phyloP scores from a whole-genome alignment of 108 stramenopile species.

The Pseudonitzschia multistriata region DNA sequence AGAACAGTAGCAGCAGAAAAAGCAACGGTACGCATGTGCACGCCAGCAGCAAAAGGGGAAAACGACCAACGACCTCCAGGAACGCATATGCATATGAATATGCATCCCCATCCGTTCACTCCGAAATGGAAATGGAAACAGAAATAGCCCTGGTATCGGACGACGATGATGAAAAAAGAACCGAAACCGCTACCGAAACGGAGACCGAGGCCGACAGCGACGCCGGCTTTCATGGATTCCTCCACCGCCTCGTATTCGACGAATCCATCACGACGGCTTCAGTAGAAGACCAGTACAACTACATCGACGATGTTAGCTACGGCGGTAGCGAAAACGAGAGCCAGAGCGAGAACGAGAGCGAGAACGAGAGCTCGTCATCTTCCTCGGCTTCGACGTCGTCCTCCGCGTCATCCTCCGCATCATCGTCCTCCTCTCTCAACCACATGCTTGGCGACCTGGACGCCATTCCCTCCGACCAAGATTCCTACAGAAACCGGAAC shows the following conservation, averaged over 20 bases:
- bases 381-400: neutral
- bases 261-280: neutral
- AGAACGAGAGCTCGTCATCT: neutral
- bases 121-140: too few species aligned
- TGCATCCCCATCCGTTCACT: too few species aligned
- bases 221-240: neutral
- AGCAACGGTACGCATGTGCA: too few species aligned
- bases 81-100: too few species aligned
- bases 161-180: too few species aligned
- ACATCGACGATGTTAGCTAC: conserved; percentile 1
- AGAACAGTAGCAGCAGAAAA: too few species aligned
- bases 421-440: neutral
- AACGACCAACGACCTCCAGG: too few species aligned
- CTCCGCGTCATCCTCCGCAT: neutral
- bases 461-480: neutral
- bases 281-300: neutral
- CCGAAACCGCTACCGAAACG: too few species aligned
- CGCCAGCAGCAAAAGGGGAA: too few species aligned
- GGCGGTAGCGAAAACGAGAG: neutral
- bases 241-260: neutral
- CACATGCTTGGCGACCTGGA: neutral
- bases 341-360: neutral
- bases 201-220: too few species aligned
- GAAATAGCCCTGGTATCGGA: too few species aligned
- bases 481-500: neutral